Percentiles rank a stretch among this genome's conserved stretches.
phyloP scores from a whole-genome alignment of 2,329 filamentous ascomycete genomes.

The Trichophyton equinum region DNA sequence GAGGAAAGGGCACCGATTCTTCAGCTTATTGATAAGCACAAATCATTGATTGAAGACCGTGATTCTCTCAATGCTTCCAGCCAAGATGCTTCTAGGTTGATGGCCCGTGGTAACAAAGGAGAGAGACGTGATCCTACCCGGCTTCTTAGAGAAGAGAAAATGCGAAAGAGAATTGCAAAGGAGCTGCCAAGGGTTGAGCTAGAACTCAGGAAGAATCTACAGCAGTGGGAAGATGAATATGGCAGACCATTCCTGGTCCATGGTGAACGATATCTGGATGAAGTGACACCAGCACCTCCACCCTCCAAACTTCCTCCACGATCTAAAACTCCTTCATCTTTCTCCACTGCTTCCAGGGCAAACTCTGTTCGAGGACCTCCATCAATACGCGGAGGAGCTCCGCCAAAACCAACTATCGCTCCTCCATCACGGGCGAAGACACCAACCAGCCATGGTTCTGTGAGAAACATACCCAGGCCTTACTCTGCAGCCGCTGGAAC shows the following conservation, averaged over 20 bases:
- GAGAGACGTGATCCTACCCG: conserved; percentile 91
- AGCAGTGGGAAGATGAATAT: conserved; percentile 86
- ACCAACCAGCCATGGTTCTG: conserved; percentile 25
- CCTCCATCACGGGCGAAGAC: conserved; percentile 35
- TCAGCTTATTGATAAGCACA: conserved; percentile 70
- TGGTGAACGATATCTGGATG: conserved; percentile 79
- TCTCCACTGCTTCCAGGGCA: conserved; percentile 20
- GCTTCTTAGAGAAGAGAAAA: conserved; percentile 90
- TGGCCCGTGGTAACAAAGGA: conserved; percentile 82
- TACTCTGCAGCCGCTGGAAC: conserved; percentile 4
- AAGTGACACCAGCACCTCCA: conserved; percentile 53
- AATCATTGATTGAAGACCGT: conserved; percentile 68
- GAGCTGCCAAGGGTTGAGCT: conserved; percentile 83
- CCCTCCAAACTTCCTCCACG: conserved; percentile 51
- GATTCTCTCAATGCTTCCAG: conserved; percentile 81
- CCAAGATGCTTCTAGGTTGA: conserved; percentile 85
- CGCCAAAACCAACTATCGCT: conserved; percentile 27
- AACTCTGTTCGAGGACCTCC: conserved; percentile 19
- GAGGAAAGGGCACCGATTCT: conserved; percentile 81
- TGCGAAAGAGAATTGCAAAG: conserved; percentile 93
- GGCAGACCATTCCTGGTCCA: conserved; percentile 86
- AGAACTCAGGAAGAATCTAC: conserved; percentile 70
- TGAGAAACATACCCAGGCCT: not conserved
- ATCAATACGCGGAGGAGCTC: conserved; percentile 24
- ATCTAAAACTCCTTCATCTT: conserved; percentile 34